phyloP scores from a whole-genome alignment of 2,329 filamentous ascomycete genomes.

The Hymenoscyphus infarciens region DNA sequence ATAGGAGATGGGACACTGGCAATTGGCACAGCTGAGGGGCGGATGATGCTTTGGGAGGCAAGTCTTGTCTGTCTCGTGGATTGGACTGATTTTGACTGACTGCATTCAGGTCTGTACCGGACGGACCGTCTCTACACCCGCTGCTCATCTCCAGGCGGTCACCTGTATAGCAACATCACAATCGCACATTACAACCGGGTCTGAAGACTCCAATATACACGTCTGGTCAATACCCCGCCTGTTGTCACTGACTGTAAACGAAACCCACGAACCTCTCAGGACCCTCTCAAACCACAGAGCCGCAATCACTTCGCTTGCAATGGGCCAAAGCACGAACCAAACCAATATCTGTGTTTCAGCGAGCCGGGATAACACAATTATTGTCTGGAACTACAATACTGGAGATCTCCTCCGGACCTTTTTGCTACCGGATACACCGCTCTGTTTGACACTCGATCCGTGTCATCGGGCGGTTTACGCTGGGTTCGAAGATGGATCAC shows the following conservation, averaged over 20 bases:
- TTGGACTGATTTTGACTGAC: conserved; percentile 19
- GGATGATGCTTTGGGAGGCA: conserved; percentile 92
- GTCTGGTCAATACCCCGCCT: conserved; percentile 83
- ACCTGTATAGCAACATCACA: conserved; percentile 71
- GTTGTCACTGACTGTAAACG: conserved; percentile 54
- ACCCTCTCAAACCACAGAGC: conserved; percentile 76
- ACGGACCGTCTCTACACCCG: conserved; percentile 69
- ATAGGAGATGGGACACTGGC: conserved; percentile 67
- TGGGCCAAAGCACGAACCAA: conserved; percentile 65
- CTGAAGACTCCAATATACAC: conserved; percentile 83
- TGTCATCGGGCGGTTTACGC: conserved; percentile 79
- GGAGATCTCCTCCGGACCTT: conserved; percentile 76
- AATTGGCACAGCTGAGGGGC: conserved; percentile 79
- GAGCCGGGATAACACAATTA: conserved; percentile 81
- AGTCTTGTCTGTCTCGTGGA: conserved; percentile 30
- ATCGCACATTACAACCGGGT: conserved; percentile 72
- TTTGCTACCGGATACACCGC: conserved; percentile 69
- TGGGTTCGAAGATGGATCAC: conserved; percentile 73
- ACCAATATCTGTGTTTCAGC: conserved; percentile 82
- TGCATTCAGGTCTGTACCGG: conserved; percentile 64
- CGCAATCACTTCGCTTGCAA: conserved; percentile 61
- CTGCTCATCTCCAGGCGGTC: conserved; percentile 76
- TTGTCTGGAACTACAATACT: conserved; percentile 88
- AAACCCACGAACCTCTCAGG: conserved; percentile 63
- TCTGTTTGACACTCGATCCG: conserved; percentile 74